phyloP scores from a whole-genome alignment of 768 basidiomycete species.

The Agrocybe praecox region DNA sequence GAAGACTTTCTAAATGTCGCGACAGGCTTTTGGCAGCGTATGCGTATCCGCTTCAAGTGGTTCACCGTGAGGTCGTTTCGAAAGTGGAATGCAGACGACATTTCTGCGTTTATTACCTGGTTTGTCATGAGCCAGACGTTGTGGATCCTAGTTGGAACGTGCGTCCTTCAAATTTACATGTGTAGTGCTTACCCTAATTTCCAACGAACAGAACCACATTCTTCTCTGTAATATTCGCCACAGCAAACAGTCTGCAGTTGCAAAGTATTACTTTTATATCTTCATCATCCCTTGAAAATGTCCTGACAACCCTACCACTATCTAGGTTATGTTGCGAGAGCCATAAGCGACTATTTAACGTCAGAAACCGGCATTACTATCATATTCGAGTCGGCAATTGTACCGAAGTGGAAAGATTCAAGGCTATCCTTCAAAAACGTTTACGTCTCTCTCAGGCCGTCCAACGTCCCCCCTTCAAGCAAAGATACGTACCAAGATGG shows the following conservation, averaged over 20 bases:
- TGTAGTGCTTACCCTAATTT: not conserved
- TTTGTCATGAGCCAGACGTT: slow-evolving; percentile 94
- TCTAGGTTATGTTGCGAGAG: slow-evolving; percentile 80
- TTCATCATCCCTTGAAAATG: not conserved
- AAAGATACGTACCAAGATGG: slow-evolving; percentile 24
- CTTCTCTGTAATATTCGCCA: slow-evolving; percentile 90
- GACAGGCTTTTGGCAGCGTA: slow-evolving; percentile 87
- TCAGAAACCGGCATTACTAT: slow-evolving; percentile 91
- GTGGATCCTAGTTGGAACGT: slow-evolving; percentile 97
- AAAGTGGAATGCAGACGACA: slow-evolving; percentile 94
- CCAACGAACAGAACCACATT: slow-evolving; percentile 78
- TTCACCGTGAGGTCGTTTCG: slow-evolving; percentile 94
- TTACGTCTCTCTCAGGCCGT: slow-evolving; percentile 83
- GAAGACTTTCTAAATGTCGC: slow-evolving; percentile 90
- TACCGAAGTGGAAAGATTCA: slow-evolving; percentile 97
- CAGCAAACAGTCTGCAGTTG: slow-evolving; percentile 82
- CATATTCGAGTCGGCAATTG: slow-evolving; percentile 96
- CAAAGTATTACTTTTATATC: slow-evolving; percentile 57
- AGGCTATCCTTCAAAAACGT: slow-evolving; percentile 97
- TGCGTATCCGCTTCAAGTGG: slow-evolving; percentile 95
- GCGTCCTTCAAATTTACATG: slow-evolving; percentile 29
- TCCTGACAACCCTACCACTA: slow-evolving; percentile 3
- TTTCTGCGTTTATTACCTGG: slow-evolving; percentile 95
- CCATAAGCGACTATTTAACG: slow-evolving; percentile 92
- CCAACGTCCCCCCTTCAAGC: slow-evolving; percentile 10